These are phyloP conservation scores for Neurospora africana DNA, from an alignment of 495 filamentous ascomycete genomes.

Conservation along the genomic window DNA sequence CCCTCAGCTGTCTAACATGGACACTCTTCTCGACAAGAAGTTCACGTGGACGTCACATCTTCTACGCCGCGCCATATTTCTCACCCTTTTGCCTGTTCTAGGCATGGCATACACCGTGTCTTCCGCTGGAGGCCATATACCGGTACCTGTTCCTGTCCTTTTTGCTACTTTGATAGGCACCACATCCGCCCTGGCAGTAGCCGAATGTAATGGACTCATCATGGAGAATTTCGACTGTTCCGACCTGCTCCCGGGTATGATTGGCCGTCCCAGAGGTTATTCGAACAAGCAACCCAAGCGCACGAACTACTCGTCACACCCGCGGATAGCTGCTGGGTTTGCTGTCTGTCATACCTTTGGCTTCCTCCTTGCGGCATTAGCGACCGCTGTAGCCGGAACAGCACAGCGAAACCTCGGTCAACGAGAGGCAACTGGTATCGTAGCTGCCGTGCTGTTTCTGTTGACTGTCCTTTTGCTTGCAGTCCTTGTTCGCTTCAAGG, in stretches of 20 bases:
- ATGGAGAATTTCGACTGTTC: slow-evolving; percentile 76
- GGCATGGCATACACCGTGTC: slow-evolving; percentile 54
- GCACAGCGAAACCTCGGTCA: slow-evolving; percentile 54
- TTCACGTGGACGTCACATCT: slow-evolving; percentile 58
- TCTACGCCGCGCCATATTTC: slow-evolving; percentile 55
- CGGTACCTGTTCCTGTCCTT: slow-evolving; percentile 50
- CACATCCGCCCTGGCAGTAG: slow-evolving; percentile 58
- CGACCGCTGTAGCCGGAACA: slow-evolving; percentile 51
- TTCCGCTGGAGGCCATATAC: slow-evolving; percentile 45
- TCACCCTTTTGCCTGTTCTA: slow-evolving; percentile 50
- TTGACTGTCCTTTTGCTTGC: slow-evolving; percentile 50
- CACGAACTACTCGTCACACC: slow-evolving; percentile 57
- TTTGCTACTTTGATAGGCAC: slow-evolving; percentile 59
- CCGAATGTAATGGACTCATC: slow-evolving; percentile 64
- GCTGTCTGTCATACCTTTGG: slow-evolving; percentile 56
- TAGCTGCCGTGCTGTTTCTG: slow-evolving; percentile 50
- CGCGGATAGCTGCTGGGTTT: slow-evolving; percentile 60
- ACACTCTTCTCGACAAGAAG: slow-evolving; percentile 46
- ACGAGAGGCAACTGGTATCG: slow-evolving; percentile 50
- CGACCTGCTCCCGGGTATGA: slow-evolving; percentile 54
- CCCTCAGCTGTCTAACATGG: slow-evolving; percentile 41
- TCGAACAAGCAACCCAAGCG: slow-evolving; percentile 41
- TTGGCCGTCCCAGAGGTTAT: slow-evolving; percentile 40
- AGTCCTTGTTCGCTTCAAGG: slow-evolving; percentile 50
- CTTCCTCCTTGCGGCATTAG: slow-evolving; percentile 53